Evolutionary conservation across 2,329 filamentous ascomycete genomes (phyloP), one percentile per base, ranked within the genome.

Genomic region (Endocalyx cinctus): DNA sequence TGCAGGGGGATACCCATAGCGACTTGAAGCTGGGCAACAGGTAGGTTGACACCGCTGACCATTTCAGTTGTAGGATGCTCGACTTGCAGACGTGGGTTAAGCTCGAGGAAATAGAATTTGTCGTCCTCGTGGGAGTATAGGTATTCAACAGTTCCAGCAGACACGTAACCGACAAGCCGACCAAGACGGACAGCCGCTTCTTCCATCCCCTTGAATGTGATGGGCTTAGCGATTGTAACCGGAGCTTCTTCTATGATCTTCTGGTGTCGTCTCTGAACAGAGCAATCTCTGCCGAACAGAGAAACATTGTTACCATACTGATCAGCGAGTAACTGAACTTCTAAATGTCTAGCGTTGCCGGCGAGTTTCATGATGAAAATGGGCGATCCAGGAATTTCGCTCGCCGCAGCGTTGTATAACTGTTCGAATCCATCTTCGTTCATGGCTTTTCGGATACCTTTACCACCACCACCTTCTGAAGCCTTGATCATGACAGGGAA

Each of bases 341-440:
- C 92, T 67, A 98, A 72, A 75, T 98, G 92, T 50, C 92, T 77
- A 25, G 92, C 92, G 59, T 94, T 95, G 50, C 90, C 92, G 31
- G 92, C 92, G 44, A 98, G 73, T 79, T 98, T 96, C 92, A 98
- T 98, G 69, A 98, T 94, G 76, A 98, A 98, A 66, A 98, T 98
- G 49, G 94, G 92, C 18, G 92, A 98, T 29, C 94, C 94, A 10
- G 92, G 94, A 48, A 98, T 97, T 64, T 98, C 94, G 62, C 84
- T 94, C 5, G 92, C 89, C 15, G 94, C 92, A 28, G 90, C 92
- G 64, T 94, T 92, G 75, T 97, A 98, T 28, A 97, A 72, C 49
- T 74, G 72, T 57, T 84, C 74, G 54, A 98, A 98, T 43, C 84
- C 81, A 26, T 90, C 83, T 60, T 95, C 89, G 41, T 72, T 72